Percentiles rank a stretch among this genome's conserved stretches.
Evolutionary conservation across 2,329 filamentous ascomycete genomes (phyloP).

Genomic region (Metarhizium brunneum): DNA sequence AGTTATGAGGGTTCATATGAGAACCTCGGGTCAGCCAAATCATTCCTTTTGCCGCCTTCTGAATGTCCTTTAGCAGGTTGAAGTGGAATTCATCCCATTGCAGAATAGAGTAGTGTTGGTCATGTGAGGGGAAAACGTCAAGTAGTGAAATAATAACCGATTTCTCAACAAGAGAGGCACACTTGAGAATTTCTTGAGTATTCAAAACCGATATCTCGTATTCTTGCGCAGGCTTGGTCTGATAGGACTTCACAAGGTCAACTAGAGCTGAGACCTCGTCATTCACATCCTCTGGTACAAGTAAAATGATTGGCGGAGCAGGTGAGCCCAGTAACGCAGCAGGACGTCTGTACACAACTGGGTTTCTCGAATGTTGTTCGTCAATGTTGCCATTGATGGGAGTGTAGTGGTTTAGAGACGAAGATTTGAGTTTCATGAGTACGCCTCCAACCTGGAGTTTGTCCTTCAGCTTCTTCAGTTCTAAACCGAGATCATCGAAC

Average conservation of each 20-base stretch:
- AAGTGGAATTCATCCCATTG: conserved; percentile 31
- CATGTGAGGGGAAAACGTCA: conserved; percentile 24
- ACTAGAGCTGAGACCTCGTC: neutral
- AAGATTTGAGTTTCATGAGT: conserved; percentile 11
- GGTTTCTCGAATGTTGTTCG: neutral
- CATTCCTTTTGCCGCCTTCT: conserved; percentile 26
- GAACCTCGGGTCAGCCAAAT: conserved; percentile 39
- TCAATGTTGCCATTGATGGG: neutral
- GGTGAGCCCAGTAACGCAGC: neutral
- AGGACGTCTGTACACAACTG: neutral
- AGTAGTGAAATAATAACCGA: conserved; percentile 35
- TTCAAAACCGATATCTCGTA: neutral
- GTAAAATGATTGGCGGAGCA: neutral
- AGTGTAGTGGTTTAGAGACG: neutral
- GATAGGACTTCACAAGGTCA: neutral
- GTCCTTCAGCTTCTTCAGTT: conserved; percentile 10
- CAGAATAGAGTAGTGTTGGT: conserved; percentile 22
- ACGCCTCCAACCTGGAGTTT: conserved; percentile 20
- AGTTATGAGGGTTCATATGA: conserved; percentile 24
- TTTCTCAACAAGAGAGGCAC: conserved; percentile 12
- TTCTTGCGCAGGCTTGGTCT: neutral
- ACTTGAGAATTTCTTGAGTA: conserved; percentile 2
- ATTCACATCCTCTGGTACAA: neutral
- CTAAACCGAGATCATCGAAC: conserved; percentile 8
- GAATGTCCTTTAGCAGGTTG: conserved; percentile 28